phyloP scores from a whole-genome alignment of 805 yeast species.

The Metschnikowia santaceciliae region DNA sequence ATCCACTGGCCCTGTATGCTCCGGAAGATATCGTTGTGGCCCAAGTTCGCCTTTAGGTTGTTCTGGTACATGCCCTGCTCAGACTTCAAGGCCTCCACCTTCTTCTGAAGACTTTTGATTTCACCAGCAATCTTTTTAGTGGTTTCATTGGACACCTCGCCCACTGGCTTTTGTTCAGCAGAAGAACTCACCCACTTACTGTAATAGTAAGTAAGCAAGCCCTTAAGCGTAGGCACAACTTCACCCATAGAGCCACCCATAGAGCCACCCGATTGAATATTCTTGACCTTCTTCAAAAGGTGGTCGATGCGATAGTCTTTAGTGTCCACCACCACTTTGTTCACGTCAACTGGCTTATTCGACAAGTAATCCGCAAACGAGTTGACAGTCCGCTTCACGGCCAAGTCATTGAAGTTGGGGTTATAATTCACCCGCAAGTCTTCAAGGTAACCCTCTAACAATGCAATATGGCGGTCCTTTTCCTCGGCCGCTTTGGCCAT shows the following conservation, averaged over 20 bases:
- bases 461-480: not conserved
- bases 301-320: not conserved
- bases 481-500: not conserved
- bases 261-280: not conserved
- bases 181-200: not conserved
- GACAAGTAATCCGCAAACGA: slow-evolving; percentile 47
- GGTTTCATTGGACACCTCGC: not conserved
- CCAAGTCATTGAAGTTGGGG: slow-evolving; percentile 81
- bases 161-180: not conserved
- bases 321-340: not conserved
- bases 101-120: slow-evolving; percentile 17
- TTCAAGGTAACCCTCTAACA: slow-evolving; percentile 46
- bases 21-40: slow-evolving; percentile 62
- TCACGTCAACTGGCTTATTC: slow-evolving; percentile 23
- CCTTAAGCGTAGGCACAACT: slow-evolving; percentile 12
- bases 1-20: slow-evolving; percentile 52
- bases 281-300: slow-evolving; percentile 1
- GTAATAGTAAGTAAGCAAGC: slow-evolving; percentile 25
- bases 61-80: slow-evolving; percentile 17
- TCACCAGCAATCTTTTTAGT: slow-evolving; percentile 3
- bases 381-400: slow-evolving; percentile 70
- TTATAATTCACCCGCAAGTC: slow-evolving; percentile 59
- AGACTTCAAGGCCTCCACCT: slow-evolving; percentile 11
- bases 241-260: not conserved
- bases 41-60: slow-evolving; percentile 38